Evolutionary conservation across 1,284 basidiomycete species (phyloP), one percentile per base, ranked within the genome.

Genomic region (Trichosporon ovoides): DNA sequence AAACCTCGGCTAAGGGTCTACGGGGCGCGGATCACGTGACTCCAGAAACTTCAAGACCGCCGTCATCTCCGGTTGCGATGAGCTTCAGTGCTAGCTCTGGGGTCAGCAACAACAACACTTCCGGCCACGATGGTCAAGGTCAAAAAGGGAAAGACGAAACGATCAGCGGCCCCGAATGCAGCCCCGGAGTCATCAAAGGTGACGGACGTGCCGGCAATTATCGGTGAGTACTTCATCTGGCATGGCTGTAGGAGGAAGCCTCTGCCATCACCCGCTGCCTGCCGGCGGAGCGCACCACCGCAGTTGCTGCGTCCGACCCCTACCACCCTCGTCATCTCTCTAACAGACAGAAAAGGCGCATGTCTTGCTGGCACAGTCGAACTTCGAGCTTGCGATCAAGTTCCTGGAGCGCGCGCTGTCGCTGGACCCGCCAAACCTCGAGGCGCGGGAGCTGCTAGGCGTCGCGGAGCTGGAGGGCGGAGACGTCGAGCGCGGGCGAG

Each of bases 391-490:
- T 33, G 90, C 90, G 10, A 79, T 82, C 58, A 84, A 83, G 54
- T 91, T 93, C 71, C 80, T 86, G 46, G 78, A 81, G 53, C 83
- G 89, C 37, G 83, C 88, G 28, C 78, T 93, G 34, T 82, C 87
- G 63, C 79, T 85, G 37, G 83, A 87, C 56, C 81, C 85, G 6
- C 76, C 76, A 19, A 84, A 91, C 77, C 79, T 80, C 0, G 85
- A 88, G 59, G 91, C 87, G 1, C 84, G 82, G 66, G 90, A 94
- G 75, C 85, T 94, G 73, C 77, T 88, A 5, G 90, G 88, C 3
- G 83, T 92, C 0, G 81, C 83, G 0, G 82, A 87, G 60, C 81
- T 93, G 7, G 91, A 94, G 77, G 82, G 80, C 3, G 90, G 90
- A 9, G 85, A 93, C 38, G 73, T 87, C 11, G 84, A 88, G 3